A percentile compares a stretch with the other conserved stretches of the same genome.
Evolutionary conservation across 768 basidiomycete species (phyloP).

Genomic region (Tricholoma terreum): DNA sequence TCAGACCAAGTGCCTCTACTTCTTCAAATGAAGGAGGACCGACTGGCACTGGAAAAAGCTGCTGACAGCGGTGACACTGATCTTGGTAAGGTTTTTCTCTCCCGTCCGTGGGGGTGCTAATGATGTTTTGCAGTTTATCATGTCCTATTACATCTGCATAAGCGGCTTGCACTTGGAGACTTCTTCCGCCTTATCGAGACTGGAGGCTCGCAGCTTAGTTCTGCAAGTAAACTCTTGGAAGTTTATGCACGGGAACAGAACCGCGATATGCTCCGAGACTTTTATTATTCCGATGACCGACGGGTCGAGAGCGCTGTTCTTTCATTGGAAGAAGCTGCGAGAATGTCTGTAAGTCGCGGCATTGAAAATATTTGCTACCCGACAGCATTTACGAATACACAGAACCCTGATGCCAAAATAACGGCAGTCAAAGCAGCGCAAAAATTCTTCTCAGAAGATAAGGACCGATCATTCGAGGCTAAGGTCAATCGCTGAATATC

Average conservation of each 20-base stretch:
- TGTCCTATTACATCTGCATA: slow-evolving; percentile 84
- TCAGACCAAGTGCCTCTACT: slow-evolving; percentile 94
- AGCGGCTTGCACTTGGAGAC: slow-evolving; percentile 77
- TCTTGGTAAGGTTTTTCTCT: slow-evolving; percentile 52
- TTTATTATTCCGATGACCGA: slow-evolving; percentile 97
- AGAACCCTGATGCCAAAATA: slow-evolving; percentile 76
- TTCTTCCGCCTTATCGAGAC: slow-evolving; percentile 96
- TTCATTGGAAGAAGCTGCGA: slow-evolving; percentile 76
- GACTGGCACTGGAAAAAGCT: slow-evolving; percentile 81
- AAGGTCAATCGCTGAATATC: slow-evolving; percentile 49
- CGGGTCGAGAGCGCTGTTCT: slow-evolving; percentile 91
- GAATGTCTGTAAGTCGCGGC: slow-evolving; percentile 48
- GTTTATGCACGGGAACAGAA: slow-evolving; percentile 91
- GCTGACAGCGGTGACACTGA: slow-evolving; percentile 95
- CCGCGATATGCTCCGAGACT: slow-evolving; percentile 88
- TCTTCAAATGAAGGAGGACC: slow-evolving; percentile 92
- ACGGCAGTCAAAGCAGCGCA: slow-evolving; percentile 76
- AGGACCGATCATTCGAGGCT: slow-evolving; percentile 86
- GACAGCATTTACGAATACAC: background rate
- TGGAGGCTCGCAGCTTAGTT: slow-evolving; percentile 68
- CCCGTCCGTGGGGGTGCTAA: background rate
- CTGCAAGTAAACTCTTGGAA: slow-evolving; percentile 78
- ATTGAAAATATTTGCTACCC: background rate
- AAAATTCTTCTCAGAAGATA: slow-evolving; percentile 94
- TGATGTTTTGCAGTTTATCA: slow-evolving; percentile 70